Evolutionary conservation across 192 early-diverging fungal species (phyloP), one percentile per base, ranked within the genome.

Genomic region (Gaertneriomyces semiglobifer): DNA sequence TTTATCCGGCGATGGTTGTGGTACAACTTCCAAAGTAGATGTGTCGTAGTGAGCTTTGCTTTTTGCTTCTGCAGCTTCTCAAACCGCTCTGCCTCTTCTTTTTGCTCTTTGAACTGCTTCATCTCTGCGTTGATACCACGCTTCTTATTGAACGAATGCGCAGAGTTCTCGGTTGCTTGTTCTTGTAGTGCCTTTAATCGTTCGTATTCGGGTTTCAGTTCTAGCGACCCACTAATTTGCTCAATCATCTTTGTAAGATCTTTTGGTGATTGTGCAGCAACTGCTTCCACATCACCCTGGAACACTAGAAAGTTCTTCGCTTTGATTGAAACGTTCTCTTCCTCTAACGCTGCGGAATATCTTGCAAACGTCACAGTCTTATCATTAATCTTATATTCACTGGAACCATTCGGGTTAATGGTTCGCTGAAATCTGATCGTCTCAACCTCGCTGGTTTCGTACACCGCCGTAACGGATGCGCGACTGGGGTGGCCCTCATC

Each of bases 301-400:
- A 99, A 98, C 4, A 99, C 97, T 53, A 99, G 80, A 81, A 99
- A 99, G 77, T 99, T 99, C 44, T 88, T 83, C 1, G 95, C 95
- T 67, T 93, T 96, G 62, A 97, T 88, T 14, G 98, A 77, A 58
- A 99, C 96, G 62, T 95, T 93, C 75, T 96, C 86, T 48, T 83
- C 68, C 70, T 94, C 93, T 19, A 99, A 77, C 0, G 78, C 66
- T 20, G 77, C 69, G 68, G 87, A 89, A 79, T 99, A 99, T n/a
- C 81, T 74, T 4, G 78, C 73, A 76, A 85, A 91, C 5, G 83
- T 74, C 7, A 95, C 92, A 0, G 65, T 70, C 44, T 82, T 87
- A 18, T 83, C 82, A 76, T 95, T 92, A 69, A 97, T 90, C 60
- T 84, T 84, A 59, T 97, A 99, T 73, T 95, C 94, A 61, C 88